Evolutionary conservation across 371 early-diverging fungal genomes (phyloP), one percentile per base, ranked within the genome.

Genomic region (Mortierella sp.): DNA sequence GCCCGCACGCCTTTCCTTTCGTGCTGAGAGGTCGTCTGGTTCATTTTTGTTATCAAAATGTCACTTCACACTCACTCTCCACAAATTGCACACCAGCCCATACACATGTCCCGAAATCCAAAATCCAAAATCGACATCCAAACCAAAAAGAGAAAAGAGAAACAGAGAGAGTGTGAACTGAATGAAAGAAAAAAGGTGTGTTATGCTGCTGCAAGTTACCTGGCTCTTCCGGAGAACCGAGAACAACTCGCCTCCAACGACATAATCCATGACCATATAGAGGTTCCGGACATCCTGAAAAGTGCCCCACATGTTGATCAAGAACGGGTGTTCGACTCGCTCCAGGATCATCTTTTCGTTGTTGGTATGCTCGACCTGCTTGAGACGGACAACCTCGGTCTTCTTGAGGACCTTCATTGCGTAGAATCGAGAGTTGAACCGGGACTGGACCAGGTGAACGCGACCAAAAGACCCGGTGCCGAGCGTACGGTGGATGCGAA

Each of bases 391-490:
- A 11, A 99, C 96, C 82, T 99, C 97, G 24, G 95, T 84, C 89
- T 99, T 99, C 74, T 96, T 95, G 74, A 99, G 91, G 4, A 99
- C 97, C 89, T 99, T 99, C 92, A 99, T 96, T 2, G 99, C 99
- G 87, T 96, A 98, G 91, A 94, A 97, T 54, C 95, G 92, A 35
- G 91, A 92, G 74, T 94, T 96, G 77, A 90, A 89, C 77, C 94
- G 93, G 63, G 93, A 92, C 71, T 93, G 94, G 27, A 96, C 97
- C 35, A 99, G 91, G 89, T 97, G 98, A 51, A 99, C 99, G 29
- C 99, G 96, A 32, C 99, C 99, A 92, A 99, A 99, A 11, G 99
- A 98, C 16, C 99, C 99, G 0, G 99, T 98, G 21, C 99, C 99
- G 27, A 99, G 80, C 18, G 96, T 96, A 44, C 96, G 92, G 71